phyloP scores from a whole-genome alignment of 2,329 filamentous ascomycete species.

The Talaromyces funiculosus region DNA sequence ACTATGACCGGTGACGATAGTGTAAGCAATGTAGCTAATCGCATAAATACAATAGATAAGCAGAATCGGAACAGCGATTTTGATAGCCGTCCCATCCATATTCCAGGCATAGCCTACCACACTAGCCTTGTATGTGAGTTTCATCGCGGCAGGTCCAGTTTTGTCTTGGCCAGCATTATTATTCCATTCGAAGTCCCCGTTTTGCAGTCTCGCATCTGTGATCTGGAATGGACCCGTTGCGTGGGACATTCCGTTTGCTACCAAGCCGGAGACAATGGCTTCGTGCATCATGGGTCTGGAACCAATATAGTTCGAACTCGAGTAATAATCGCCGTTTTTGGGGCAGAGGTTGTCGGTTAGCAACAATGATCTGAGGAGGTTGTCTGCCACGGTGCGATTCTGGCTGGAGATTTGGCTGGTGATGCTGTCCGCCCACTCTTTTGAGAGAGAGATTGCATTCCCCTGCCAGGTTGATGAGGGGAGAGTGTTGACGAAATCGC shows the following conservation, averaged over 20 bases:
- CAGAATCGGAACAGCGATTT: conserved; percentile 10
- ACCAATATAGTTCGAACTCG: neutral
- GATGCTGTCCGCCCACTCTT: conserved; percentile 9
- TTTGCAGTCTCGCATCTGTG: neutral
- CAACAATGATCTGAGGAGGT: conserved; percentile 1
- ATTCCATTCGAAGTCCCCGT: neutral
- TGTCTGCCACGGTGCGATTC: conserved; percentile 12
- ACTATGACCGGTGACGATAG: neutral
- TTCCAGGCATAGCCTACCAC: conserved; percentile 12
- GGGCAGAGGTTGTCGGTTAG: conserved; percentile 11
- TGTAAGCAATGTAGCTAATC: conserved; percentile 1
- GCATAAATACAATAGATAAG: conserved; percentile 8
- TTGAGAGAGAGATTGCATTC: conserved; percentile 1
- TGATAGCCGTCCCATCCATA: conserved; percentile 10
- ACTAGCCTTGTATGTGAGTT: neutral
- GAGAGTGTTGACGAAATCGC: neutral
- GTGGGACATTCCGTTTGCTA: conserved; percentile 8
- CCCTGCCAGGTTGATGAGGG: neutral
- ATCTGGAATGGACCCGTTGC: neutral
- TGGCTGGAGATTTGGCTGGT: neutral
- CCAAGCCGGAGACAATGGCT: conserved; percentile 6
- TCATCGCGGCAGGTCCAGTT: neutral
- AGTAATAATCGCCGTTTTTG: neutral
- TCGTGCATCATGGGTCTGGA: conserved; percentile 12
- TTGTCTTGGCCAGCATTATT: neutral